These are phyloP conservation scores for Apiosordaria backusii DNA, from an alignment of 495 filamentous ascomycete species.

Conservation along the genomic window DNA sequence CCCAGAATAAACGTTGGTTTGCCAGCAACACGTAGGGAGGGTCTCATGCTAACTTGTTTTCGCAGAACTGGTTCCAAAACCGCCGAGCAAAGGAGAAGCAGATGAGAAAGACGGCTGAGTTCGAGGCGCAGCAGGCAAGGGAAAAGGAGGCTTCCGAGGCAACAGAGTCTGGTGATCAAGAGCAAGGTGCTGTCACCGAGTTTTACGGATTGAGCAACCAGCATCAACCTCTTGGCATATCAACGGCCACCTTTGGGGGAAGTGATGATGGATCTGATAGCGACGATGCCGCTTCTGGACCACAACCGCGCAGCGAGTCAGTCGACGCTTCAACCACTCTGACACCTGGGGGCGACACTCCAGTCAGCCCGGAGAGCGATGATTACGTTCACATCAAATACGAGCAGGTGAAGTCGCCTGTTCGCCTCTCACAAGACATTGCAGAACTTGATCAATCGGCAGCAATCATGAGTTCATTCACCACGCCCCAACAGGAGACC, in stretches of 20 bases:
- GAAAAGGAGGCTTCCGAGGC: constrained; percentile 45
- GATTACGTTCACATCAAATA: constrained; percentile 20
- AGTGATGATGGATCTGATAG: constrained; percentile 14
- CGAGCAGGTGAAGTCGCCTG: constrained; percentile 10
- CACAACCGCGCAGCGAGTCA: constrained; percentile 3
- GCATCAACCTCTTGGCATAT: constrained; percentile 33
- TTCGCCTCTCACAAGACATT: constrained; percentile 2
- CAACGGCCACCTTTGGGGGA: constrained; percentile 36
- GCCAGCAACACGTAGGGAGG: constrained; percentile 1
- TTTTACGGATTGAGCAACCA: constrained; percentile 31
- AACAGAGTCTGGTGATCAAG: constrained; percentile 34
- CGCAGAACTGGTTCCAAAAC: constrained; percentile 90
- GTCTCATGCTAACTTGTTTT: constrained; percentile 30
- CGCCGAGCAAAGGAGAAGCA: constrained; percentile 80
- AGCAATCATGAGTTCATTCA: constrained; percentile 14
- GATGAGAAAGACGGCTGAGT: constrained; percentile 68
- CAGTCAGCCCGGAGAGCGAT: constrained; percentile 21
- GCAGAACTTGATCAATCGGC: constrained; percentile 7
- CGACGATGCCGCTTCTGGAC: constrained; percentile 15
- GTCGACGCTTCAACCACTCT: background rate
- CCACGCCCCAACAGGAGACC: constrained; percentile 9
- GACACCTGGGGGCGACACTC: constrained; percentile 10
- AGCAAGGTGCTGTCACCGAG: constrained; percentile 26
- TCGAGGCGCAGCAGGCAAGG: constrained; percentile 52
- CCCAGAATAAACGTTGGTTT: constrained; percentile 70